phyloP scores from a whole-genome alignment of 2,329 filamentous ascomycete species.

The Exophiala viscosa region DNA sequence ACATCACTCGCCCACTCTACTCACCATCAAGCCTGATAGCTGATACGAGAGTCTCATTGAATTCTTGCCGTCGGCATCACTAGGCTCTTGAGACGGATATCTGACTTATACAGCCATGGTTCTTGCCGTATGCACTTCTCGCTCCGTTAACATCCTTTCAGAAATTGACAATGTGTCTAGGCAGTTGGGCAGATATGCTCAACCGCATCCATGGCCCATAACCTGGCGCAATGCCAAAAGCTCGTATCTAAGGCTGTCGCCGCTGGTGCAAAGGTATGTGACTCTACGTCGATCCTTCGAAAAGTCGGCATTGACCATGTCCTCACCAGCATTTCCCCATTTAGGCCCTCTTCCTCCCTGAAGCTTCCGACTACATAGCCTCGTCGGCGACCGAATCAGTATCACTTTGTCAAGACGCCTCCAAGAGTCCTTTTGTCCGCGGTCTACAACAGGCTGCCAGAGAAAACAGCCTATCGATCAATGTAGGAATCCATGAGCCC shows the following conservation, averaged over 20 bases:
- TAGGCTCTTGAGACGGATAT: too few relatives aligned
- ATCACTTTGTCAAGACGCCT: conserved; percentile 64
- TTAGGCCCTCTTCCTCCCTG: conserved; percentile 81
- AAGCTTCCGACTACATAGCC: conserved; percentile 86
- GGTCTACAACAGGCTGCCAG: conserved; percentile 69
- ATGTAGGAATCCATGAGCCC: conserved; percentile 83
- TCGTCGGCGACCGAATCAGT: conserved; percentile 64
- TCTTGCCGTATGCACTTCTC: conserved; percentile 22
- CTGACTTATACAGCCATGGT: conserved; percentile 25
- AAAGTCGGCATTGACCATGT: conserved; percentile 13
- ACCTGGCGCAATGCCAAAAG: conserved; percentile 71
- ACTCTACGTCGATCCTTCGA: background rate
- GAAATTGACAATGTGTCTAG: conserved; percentile 43
- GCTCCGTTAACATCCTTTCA: background rate
- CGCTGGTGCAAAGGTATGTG: conserved; percentile 69
- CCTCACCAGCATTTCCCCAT: conserved; percentile 8
- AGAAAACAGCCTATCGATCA: conserved; percentile 64
- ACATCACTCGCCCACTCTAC: too few relatives aligned
- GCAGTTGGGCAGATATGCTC: conserved; percentile 88
- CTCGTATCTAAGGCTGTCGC: conserved; percentile 69
- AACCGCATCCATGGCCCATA: conserved; percentile 71
- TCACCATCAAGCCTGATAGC: too few relatives aligned
- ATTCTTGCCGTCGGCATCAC: too few relatives aligned
- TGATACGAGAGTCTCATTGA: too few relatives aligned
- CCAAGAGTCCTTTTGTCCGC: conserved; percentile 67